Conservation (phyloP, 73 alveolate genomes). For the Durusdinium trenchii region DNA sequence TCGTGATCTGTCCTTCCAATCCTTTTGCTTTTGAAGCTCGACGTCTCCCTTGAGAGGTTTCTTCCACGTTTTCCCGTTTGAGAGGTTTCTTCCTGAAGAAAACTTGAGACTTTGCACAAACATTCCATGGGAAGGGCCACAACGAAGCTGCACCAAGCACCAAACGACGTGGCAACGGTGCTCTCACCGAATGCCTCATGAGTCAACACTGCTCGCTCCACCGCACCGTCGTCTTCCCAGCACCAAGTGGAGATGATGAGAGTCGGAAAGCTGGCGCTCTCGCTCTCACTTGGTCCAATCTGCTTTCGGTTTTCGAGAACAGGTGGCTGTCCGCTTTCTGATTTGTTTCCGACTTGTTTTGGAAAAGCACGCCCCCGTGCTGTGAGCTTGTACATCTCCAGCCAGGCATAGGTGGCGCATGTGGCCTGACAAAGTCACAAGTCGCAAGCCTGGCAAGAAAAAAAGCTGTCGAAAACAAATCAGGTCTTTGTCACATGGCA, state of each 20-base stretch:
- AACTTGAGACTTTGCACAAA: neutral
- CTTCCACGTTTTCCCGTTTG: neutral
- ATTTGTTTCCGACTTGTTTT: neutral
- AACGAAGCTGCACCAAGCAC: neutral
- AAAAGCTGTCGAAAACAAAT: neutral
- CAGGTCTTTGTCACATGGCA: neutral
- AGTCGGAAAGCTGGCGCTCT: neutral
- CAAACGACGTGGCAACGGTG: neutral
- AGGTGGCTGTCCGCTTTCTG: neutral
- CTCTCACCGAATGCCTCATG: neutral
- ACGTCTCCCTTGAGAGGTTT: neutral
- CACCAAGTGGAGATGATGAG: neutral
- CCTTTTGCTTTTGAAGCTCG: neutral
- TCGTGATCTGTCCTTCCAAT: neutral
- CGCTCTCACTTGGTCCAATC: neutral
- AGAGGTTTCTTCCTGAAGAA: neutral
- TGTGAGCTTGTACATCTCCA: neutral
- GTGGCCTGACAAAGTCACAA: neutral
- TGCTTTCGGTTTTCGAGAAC: neutral
- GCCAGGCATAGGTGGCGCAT: neutral
- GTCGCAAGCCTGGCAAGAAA: neutral
- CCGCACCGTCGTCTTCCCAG: neutral
- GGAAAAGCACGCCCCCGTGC: slow-evolving; percentile 29
- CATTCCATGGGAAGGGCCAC: slow-evolving; percentile 35
- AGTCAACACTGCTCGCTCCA: neutral